Percentiles rank a stretch among this genome's conserved stretches.
phyloP scores from a whole-genome alignment of 2,329 filamentous ascomycete species.

The Tolypocladium ophioglossoides region DNA sequence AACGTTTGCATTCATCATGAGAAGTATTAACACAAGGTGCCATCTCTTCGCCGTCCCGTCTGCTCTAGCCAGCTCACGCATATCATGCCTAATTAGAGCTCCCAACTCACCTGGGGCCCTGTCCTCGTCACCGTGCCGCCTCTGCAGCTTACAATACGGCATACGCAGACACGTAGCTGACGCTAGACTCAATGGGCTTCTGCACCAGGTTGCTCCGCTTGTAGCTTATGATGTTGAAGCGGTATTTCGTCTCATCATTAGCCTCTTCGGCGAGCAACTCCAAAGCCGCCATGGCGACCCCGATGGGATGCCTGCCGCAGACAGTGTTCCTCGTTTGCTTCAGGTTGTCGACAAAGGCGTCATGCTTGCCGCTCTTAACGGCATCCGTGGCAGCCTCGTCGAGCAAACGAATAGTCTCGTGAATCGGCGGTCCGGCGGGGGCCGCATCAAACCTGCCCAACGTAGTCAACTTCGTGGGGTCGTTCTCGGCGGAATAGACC shows the following conservation, averaged over 20 bases:
- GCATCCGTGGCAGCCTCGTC: constrained; percentile 78
- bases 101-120: neutral
- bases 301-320: constrained; percentile 90
- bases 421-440: constrained; percentile 45
- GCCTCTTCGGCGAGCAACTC: constrained; percentile 46
- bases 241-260: constrained; percentile 31
- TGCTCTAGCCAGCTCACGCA: neutral
- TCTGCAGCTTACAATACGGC: constrained; percentile 50
- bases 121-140: neutral
- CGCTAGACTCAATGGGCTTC: constrained; percentile 63
- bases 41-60: neutral
- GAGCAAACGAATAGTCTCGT: constrained; percentile 73
- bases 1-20: neutral
- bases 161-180: constrained; percentile 92
- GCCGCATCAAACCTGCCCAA: constrained; percentile 20
- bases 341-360: constrained; percentile 58
- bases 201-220: constrained; percentile 71
- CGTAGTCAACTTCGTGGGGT: constrained; percentile 27
- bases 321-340: constrained; percentile 76
- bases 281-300: constrained; percentile 79
- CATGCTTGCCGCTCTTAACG: constrained; percentile 65
- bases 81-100: neutral
- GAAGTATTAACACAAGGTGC: neutral
- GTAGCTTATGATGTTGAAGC: constrained; percentile 76
- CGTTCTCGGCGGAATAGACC: constrained; percentile 49